Conservation (phyloP, 805 yeast species). For the Kluyveromyces dobzhanskii region DNA sequence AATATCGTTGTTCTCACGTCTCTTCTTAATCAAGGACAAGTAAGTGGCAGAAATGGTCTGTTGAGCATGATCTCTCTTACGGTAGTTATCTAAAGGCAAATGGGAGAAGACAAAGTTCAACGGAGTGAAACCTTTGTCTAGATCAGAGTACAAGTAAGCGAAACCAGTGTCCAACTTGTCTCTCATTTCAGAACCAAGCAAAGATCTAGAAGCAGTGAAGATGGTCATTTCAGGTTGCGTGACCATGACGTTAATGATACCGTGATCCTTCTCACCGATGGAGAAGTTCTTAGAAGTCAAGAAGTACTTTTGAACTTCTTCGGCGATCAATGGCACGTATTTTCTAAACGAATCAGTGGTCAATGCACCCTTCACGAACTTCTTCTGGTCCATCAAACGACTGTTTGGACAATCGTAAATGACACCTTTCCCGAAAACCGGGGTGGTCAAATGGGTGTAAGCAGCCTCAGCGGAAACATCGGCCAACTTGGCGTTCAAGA, state of each 20-base stretch:
- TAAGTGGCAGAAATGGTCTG: conserved; percentile 71
- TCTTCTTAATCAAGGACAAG: conserved; percentile 62
- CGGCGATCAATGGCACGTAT: conserved; percentile 83
- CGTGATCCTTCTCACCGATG: conserved; percentile 32
- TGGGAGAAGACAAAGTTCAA: conserved; percentile 92
- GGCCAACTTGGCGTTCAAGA: conserved; percentile 77
- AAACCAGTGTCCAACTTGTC: conserved; percentile 70
- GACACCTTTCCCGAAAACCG: conserved; percentile 96
- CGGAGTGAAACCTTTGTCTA: conserved; percentile 96
- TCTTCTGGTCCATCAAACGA: conserved; percentile 96
- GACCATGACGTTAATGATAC: conserved; percentile 60
- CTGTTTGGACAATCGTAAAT: conserved; percentile 93
- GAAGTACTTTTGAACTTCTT: conserved; percentile 68
- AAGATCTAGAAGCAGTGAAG: conserved; percentile 88
- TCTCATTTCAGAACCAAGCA: conserved; percentile 89
- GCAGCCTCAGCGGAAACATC: conserved; percentile 97
- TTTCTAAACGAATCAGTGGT: conserved; percentile 73
- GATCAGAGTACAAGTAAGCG: conserved; percentile 79
- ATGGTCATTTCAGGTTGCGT: conserved; percentile 94
- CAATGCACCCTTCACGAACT: conserved; percentile 85
- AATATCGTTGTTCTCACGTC: conserved; percentile 71
- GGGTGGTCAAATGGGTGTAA: conserved; percentile 95
- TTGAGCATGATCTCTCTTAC: conserved; percentile 84
- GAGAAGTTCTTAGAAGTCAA: conserved; percentile 41
- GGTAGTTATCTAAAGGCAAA: conserved; percentile 80